Conservation (phyloP, 176 grass and related monocot species). For the Triticum timopheevii region DNA sequence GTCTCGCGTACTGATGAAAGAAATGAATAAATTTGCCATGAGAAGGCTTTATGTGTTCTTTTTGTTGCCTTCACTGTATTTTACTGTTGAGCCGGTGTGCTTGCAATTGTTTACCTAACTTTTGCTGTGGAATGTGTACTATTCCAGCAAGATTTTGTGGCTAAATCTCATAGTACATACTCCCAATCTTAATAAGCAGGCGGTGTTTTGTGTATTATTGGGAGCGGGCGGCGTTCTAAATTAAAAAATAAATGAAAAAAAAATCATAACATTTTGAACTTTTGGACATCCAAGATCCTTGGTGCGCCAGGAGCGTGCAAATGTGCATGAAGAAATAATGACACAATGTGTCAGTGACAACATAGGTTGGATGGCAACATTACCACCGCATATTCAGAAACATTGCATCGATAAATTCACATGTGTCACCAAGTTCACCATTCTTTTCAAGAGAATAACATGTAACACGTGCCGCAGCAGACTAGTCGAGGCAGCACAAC, state of each 20-base stretch:
- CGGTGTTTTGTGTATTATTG: no score
- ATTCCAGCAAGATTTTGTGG: background rate
- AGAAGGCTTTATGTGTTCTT: background rate
- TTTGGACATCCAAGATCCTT: no score
- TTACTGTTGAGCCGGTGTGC: background rate
- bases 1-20: background rate
- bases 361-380: background rate
- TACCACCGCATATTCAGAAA: background rate
- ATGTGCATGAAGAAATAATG: no score
- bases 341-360: no score
- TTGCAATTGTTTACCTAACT: background rate
- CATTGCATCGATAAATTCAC: background rate
- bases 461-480: background rate
- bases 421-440: background rate
- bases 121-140: background rate
- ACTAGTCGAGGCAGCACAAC: background rate
- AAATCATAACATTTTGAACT: no score
- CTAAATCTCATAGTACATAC: background rate
- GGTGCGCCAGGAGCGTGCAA: no score
- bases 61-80: background rate
- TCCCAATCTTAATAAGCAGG: no score
- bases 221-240: no score
- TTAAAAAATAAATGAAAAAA: no score
- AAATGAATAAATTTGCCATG: background rate
- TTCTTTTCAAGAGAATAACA: constrained; percentile 1